These are phyloP conservation scores for Claviceps paspali DNA, from an alignment of 2,329 filamentous ascomycete genomes.

Conservation along the genomic window DNA sequence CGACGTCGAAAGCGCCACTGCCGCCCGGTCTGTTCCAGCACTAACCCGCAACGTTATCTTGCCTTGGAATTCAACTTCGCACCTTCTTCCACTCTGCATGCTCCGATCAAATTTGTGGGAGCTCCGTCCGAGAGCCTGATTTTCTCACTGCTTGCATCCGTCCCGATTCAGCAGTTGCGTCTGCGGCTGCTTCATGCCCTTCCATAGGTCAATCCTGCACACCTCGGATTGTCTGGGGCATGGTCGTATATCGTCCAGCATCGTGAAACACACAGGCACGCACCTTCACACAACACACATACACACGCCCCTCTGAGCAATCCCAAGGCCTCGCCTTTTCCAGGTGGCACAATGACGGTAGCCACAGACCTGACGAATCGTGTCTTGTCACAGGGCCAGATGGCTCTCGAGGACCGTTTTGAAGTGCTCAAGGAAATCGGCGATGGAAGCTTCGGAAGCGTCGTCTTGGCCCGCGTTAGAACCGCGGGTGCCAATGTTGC, in stretches of 20 bases:
- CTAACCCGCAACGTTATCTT: slow-evolving; percentile 1
- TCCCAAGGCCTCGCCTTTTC: too few species aligned
- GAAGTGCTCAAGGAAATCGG: slow-evolving; percentile 97
- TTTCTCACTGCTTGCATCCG: not conserved
- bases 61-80: slow-evolving; percentile 4
- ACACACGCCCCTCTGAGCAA: too few species aligned
- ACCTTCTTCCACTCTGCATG: slow-evolving; percentile 17
- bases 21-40: not conserved
- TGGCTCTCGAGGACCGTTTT: slow-evolving; percentile 81
- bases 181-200: slow-evolving; percentile 7
- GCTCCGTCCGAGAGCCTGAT: slow-evolving; percentile 19
- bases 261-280: too few species aligned
- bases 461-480: slow-evolving; percentile 79
- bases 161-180: slow-evolving; percentile 11
- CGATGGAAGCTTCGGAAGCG: slow-evolving; percentile 96
- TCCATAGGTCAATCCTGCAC: slow-evolving; percentile 1
- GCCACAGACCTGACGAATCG: slow-evolving; percentile 58
- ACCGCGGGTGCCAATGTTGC: slow-evolving; percentile 80
- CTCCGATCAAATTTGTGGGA: slow-evolving; percentile 16
- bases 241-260: not conserved
- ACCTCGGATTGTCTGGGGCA: slow-evolving; percentile 1
- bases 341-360: slow-evolving; percentile 51
- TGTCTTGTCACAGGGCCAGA: slow-evolving; percentile 41
- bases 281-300: too few species aligned
- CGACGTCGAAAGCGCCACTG: too few species aligned